A percentile compares a stretch with the other conserved stretches of the same genome.
These are phyloP conservation scores for Adansonia digitata DNA, from an alignment of 345 rosid genomes.

Conservation along the genomic window DNA sequence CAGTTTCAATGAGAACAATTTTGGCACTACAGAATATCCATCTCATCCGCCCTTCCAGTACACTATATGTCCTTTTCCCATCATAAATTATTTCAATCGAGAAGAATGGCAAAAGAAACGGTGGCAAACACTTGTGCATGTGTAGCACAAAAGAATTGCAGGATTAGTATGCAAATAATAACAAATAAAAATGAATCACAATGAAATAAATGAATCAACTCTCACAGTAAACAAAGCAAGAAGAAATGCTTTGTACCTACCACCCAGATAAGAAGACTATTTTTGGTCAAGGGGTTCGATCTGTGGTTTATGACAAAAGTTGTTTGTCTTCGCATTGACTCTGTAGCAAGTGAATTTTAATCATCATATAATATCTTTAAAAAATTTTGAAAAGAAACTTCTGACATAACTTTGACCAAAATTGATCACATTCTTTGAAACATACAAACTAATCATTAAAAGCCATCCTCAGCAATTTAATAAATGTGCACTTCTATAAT, in stretches of 20 bases:
- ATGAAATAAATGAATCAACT: neutral
- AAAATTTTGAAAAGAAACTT: neutral
- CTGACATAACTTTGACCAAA: neutral
- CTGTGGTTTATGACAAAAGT: conserved; percentile 67
- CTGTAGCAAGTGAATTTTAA: conserved; percentile 33
- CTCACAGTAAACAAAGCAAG: conserved; percentile 1
- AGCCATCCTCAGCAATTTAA: neutral
- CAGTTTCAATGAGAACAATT: neutral
- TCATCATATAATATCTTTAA: neutral
- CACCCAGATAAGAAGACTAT: conserved; percentile 74
- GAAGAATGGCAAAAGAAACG: neutral
- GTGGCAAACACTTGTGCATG: neutral
- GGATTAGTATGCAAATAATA: neutral
- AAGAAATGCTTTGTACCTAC: conserved; percentile 33
- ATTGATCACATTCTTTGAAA: neutral
- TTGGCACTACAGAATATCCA: neutral
- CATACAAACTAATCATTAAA: neutral
- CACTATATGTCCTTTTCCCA: neutral
- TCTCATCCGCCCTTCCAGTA: neutral
- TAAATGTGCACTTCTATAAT: neutral
- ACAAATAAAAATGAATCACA: neutral
- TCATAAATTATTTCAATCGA: neutral
- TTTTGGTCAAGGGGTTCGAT: conserved; percentile 51
- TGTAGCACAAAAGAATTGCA: neutral
- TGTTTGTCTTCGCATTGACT: conserved; percentile 65